Conservation (phyloP, 768 basidiomycete genomes). For the Hygrophorus pudorinus region DNA sequence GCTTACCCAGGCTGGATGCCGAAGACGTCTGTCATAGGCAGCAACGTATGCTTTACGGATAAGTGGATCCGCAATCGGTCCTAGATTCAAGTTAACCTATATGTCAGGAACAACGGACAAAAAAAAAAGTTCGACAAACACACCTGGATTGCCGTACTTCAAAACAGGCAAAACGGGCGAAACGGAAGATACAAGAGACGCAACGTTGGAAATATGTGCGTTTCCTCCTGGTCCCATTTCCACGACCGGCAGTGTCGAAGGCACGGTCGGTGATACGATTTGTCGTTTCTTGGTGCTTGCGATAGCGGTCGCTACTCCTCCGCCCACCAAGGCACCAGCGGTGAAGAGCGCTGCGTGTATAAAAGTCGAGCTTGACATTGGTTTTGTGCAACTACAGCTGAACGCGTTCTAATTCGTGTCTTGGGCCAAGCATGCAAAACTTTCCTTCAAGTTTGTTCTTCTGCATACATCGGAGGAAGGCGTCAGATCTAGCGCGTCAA, state of each 20-base stretch:
- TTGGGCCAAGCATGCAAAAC: too few relatives aligned
- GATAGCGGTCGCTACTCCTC: constrained; percentile 52
- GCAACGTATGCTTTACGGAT: constrained; percentile 78
- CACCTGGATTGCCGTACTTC: constrained; percentile 80
- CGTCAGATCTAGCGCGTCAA: too few relatives aligned
- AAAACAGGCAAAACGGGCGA: constrained; percentile 30
- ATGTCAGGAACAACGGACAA: neutral
- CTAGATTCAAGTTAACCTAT: constrained; percentile 27
- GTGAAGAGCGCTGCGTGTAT: constrained; percentile 70
- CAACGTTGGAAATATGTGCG: constrained; percentile 27
- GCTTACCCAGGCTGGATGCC: constrained; percentile 90
- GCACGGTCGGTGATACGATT: too few relatives aligned
- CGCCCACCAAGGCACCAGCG: constrained; percentile 73
- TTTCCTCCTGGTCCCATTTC: constrained; percentile 35
- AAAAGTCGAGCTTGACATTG: constrained; percentile 28
- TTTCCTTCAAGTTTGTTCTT: too few relatives aligned
- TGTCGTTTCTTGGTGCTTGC: constrained; percentile 23
- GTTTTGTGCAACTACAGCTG: too few relatives aligned
- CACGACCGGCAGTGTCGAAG: constrained; percentile 27
- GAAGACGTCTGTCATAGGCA: constrained; percentile 80
- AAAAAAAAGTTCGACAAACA: constrained; percentile 12
- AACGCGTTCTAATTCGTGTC: too few relatives aligned
- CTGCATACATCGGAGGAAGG: too few relatives aligned
- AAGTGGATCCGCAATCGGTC: constrained; percentile 74
- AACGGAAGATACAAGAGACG: neutral